Percentiles rank a stretch among this genome's conserved stretches.
Conservation (phyloP, 2,329 filamentous ascomycete genomes). For the Salinomyces thailandicus region DNA sequence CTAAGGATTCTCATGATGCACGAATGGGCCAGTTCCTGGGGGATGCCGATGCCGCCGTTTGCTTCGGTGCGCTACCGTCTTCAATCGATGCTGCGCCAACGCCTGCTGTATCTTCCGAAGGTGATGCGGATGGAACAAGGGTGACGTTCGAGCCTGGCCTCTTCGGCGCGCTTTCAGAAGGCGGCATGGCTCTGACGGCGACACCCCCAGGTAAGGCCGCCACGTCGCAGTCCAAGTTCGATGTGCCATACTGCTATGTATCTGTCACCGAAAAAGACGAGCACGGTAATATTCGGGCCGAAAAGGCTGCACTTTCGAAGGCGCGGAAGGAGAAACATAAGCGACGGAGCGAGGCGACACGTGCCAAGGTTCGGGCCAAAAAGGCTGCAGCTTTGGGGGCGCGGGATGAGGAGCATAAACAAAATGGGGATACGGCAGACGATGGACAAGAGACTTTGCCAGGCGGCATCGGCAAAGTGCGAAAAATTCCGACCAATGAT, state of each 20-base stretch:
- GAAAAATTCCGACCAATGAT: no score
- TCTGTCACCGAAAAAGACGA: background rate
- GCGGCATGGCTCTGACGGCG: slow-evolving; percentile 46
- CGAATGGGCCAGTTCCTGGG: background rate
- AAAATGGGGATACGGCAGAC: no score
- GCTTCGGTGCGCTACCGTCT: slow-evolving; percentile 35
- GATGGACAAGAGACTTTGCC: no score
- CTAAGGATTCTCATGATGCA: background rate
- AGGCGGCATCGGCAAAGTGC: no score
- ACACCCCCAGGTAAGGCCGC: background rate
- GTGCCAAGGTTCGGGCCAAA: no score
- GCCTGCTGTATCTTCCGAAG: background rate
- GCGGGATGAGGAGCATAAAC: no score
- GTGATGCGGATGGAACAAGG: background rate
- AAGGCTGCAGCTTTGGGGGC: no score
- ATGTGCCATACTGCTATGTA: slow-evolving; percentile 31
- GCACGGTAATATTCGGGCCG: background rate
- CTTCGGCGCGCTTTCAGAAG: slow-evolving; percentile 55
- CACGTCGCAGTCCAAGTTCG: slow-evolving; percentile 36
- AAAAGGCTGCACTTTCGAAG: background rate
- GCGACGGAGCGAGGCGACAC: no score
- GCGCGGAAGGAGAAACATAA: no score
- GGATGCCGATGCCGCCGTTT: slow-evolving; percentile 6
- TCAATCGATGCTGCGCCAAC: slow-evolving; percentile 28
- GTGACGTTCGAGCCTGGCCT: slow-evolving; percentile 14